Conservation (phyloP, 176 grass and related monocot species). For the Rhynchospora tenuis region DNA sequence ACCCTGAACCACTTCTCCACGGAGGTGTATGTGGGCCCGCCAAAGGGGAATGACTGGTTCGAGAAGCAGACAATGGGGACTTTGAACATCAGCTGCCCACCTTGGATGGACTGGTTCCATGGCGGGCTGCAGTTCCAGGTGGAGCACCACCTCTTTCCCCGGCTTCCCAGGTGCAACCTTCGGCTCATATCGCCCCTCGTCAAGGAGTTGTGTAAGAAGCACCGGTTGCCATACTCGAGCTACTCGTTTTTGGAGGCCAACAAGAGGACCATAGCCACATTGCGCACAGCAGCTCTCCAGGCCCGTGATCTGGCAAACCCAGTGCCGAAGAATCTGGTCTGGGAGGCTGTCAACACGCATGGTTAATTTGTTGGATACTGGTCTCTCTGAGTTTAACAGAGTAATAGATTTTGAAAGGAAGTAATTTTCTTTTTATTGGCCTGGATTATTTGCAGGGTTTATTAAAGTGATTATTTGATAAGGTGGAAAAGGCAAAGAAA, state of each 20-base stretch:
- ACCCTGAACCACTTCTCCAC: conserved; percentile 47
- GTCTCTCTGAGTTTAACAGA: neutral
- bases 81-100: conserved; percentile 36
- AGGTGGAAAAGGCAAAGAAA: neutral
- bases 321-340: conserved; percentile 34
- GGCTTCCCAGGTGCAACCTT: conserved; percentile 39
- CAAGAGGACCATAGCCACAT: conserved; percentile 9
- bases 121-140: conserved; percentile 51
- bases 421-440: neutral
- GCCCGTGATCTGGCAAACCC: conserved; percentile 26
- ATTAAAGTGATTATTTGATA: neutral
- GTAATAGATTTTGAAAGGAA: neutral
- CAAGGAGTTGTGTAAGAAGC: conserved; percentile 42
- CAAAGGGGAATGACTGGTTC: conserved; percentile 35
- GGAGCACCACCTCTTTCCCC: conserved; percentile 52
- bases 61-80: conserved; percentile 51
- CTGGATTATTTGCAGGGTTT: neutral
- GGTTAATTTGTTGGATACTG: conserved; percentile 9
- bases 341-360: conserved; percentile 47
- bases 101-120: conserved; percentile 64
- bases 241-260: conserved; percentile 41
- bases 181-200: conserved; percentile 27
- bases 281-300: conserved; percentile 33
- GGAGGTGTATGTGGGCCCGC: conserved; percentile 31
- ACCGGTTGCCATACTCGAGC: conserved; percentile 26